Percentiles rank a stretch among this genome's conserved stretches.
Evolutionary conservation across 305 asterid species (phyloP).

Genomic region (Lippia alba): DNA sequence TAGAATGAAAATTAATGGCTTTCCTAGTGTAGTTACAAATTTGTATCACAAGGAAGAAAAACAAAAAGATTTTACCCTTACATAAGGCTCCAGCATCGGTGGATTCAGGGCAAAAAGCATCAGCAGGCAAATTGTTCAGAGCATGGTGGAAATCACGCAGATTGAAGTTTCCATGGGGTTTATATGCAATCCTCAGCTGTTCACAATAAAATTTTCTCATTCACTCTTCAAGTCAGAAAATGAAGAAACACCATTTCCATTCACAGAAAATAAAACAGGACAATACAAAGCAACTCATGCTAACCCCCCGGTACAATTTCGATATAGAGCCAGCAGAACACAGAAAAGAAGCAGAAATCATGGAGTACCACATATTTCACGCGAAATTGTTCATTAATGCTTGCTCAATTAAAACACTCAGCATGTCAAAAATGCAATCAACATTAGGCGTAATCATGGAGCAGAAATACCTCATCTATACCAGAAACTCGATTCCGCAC

Average conservation of each 20-base stretch:
- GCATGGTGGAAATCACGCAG: constrained; percentile 93
- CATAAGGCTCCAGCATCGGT: constrained; percentile 48
- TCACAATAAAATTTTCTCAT: constrained; percentile 34
- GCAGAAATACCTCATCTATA: constrained; percentile 60
- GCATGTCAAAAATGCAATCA: neutral
- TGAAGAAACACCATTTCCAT: constrained; percentile 12
- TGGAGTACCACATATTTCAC: constrained; percentile 10
- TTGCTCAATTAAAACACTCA: neutral
- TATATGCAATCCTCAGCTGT: constrained; percentile 92
- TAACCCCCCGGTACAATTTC: neutral
- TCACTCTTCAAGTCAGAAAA: constrained; percentile 17
- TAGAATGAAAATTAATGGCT: constrained; percentile 13
- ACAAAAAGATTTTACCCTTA: constrained; percentile 43
- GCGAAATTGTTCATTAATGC: neutral
- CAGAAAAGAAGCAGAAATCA: constrained; percentile 14
- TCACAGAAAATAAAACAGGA: constrained; percentile 6
- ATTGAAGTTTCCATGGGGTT: constrained; percentile 77
- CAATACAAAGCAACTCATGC: neutral
- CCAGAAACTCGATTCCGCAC: constrained; percentile 56
- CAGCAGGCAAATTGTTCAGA: constrained; percentile 74
- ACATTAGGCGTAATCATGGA: neutral
- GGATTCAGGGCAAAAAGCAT: constrained; percentile 67
- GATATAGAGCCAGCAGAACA: neutral
- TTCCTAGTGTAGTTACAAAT: neutral
- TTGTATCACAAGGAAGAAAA: constrained; percentile 15